Conservation (phyloP, 2,329 filamentous ascomycete genomes). For the Thyridium curvatum region DNA sequence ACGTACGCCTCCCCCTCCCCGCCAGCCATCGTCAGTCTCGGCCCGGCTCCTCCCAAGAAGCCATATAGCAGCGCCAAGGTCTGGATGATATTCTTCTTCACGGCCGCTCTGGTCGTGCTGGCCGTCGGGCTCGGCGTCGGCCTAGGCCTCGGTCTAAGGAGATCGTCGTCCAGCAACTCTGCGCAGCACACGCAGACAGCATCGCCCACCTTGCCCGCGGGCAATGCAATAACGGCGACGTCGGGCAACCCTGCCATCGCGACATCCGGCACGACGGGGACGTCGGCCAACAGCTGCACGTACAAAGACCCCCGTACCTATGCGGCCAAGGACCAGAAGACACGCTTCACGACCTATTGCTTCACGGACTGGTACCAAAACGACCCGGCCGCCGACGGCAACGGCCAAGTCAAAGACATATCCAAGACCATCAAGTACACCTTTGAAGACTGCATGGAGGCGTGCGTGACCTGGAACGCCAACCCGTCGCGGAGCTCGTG, state of each 20-base stretch:
- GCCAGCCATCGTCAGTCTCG: too few relatives aligned
- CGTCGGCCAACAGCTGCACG: not conserved
- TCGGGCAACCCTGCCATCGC: too few relatives aligned
- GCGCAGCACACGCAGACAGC: too few relatives aligned
- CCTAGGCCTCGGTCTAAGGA: constrained; percentile 9
- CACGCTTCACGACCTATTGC: not conserved
- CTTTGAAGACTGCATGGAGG: constrained; percentile 1
- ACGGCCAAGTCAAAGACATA: not conserved
- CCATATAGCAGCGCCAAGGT: too few relatives aligned
- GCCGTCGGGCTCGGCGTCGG: constrained; percentile 5
- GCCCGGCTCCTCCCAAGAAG: too few relatives aligned
- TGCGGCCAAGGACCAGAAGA: too few relatives aligned
- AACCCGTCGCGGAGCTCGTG: not conserved
- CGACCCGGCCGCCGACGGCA: not conserved
- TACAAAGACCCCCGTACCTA: not conserved
- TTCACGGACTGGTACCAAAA: not conserved
- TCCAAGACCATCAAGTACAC: not conserved
- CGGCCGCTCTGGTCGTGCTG: too few relatives aligned
- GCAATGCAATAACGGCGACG: too few relatives aligned
- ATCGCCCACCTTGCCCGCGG: too few relatives aligned
- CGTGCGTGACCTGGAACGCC: not conserved
- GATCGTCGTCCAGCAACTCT: too few relatives aligned
- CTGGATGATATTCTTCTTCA: too few relatives aligned
- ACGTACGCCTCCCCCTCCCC: too few relatives aligned
- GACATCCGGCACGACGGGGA: not conserved